phyloP scores from a whole-genome alignment of 495 filamentous ascomycete genomes.

The Neurospora terricola region DNA sequence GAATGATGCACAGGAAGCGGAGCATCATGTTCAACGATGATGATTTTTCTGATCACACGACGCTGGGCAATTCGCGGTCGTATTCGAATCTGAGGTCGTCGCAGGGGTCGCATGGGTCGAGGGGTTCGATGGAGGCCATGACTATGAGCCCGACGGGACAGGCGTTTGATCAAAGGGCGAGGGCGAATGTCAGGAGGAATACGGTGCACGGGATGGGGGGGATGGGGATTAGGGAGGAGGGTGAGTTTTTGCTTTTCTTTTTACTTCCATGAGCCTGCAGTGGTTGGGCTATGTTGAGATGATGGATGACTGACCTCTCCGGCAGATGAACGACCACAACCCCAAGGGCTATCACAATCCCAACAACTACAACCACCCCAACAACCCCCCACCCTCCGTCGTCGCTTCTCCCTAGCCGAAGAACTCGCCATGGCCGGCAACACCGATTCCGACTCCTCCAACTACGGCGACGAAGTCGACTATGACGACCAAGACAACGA shows the following conservation, averaged over 20 bases:
- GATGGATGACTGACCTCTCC: background rate
- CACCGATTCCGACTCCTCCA: constrained; percentile 2
- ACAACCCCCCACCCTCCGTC: background rate
- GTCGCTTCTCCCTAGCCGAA: constrained; percentile 11
- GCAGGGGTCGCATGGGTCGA: background rate
- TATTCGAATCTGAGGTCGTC: background rate
- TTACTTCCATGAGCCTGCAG: too few species aligned
- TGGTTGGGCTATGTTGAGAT: background rate
- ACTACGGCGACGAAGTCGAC: constrained; percentile 7
- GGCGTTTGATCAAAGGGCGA: background rate
- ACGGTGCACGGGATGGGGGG: constrained; percentile 5
- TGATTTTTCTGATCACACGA: background rate
- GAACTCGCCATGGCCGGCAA: constrained; percentile 12
- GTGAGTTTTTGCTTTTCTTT: constrained; percentile 2
- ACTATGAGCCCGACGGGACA: background rate
- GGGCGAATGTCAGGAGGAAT: constrained; percentile 1
- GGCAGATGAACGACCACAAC: background rate
- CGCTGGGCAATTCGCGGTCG: background rate
- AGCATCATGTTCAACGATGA: background rate
- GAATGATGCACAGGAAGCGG: background rate
- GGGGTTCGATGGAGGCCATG: background rate
- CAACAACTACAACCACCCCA: background rate
- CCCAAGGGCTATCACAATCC: background rate
- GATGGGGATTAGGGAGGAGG: constrained; percentile 6
- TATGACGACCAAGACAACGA: background rate